Conservation (phyloP, 768 basidiomycete species). For the Xerocomellus chrysenteron region DNA sequence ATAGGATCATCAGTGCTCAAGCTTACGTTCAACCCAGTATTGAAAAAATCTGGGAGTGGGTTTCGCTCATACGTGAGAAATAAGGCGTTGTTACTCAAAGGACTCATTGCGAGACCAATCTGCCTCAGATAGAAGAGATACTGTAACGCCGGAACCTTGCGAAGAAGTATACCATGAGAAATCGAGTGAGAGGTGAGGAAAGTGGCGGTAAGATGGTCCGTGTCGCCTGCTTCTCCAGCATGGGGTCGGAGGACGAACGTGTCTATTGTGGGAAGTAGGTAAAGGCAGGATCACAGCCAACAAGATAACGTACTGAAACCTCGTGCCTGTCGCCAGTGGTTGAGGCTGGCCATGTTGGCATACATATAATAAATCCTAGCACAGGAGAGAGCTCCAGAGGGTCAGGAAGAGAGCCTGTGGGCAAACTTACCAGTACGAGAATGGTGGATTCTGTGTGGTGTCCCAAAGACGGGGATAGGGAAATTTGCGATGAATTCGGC, state of each 20-base stretch:
- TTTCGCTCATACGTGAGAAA: constrained; percentile 97
- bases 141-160: constrained; percentile 95
- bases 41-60: constrained; percentile 96
- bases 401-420: background rate
- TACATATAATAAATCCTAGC: constrained; percentile 95
- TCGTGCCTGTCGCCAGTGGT: constrained; percentile 83
- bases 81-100: constrained; percentile 94
- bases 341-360: constrained; percentile 92
- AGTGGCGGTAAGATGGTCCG: constrained; percentile 94
- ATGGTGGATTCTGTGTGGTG: constrained; percentile 86
- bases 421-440: constrained; percentile 81
- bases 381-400: background rate
- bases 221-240: constrained; percentile 96
- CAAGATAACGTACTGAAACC: constrained; percentile 80
- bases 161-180: constrained; percentile 96
- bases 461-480: constrained; percentile 92
- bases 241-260: constrained; percentile 98
- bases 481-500: constrained; percentile 90
- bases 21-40: constrained; percentile 92
- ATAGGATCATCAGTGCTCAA: constrained; percentile 94
- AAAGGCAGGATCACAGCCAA: constrained; percentile 4
- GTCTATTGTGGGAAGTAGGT: constrained; percentile 45
- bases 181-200: constrained; percentile 97
- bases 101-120: constrained; percentile 98
- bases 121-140: constrained; percentile 98